phyloP scores from a whole-genome alignment of 2,329 filamentous ascomycete genomes.

The Epichloe elymi region DNA sequence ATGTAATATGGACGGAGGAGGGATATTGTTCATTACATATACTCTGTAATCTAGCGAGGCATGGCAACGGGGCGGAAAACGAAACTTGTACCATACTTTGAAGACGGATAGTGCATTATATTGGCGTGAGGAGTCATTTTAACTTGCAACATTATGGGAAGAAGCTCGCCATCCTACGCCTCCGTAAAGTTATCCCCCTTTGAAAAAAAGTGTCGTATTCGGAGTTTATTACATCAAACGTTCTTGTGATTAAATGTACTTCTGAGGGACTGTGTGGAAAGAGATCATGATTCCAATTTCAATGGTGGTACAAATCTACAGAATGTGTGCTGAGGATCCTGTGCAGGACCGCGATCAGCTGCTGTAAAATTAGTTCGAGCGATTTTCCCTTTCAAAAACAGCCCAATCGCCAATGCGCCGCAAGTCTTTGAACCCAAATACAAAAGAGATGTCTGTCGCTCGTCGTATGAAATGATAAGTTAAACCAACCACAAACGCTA shows the following conservation, averaged over 20 bases:
- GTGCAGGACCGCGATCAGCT: not conserved
- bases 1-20: not conserved
- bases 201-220: too few relatives aligned
- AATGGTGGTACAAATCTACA: not conserved
- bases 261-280: not conserved
- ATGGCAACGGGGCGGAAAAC: conserved; percentile 4
- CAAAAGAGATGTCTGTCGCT: conserved; percentile 1
- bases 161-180: not conserved
- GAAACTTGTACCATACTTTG: conserved; percentile 28
- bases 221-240: too few relatives aligned
- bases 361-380: not conserved
- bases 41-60: conserved; percentile 5
- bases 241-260: not conserved
- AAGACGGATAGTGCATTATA: conserved; percentile 32
- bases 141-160: conserved; percentile 19
- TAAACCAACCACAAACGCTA: not conserved
- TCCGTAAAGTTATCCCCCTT: too few relatives aligned
- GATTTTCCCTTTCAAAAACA: not conserved
- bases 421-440: not conserved
- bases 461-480: not conserved
- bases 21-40: not conserved
- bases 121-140: conserved; percentile 26
- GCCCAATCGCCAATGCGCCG: not conserved
- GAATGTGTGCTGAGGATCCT: not conserved
- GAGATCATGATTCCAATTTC: not conserved